Evolutionary conservation across 306 rosid genomes (phyloP).

Genomic region (Rubus idaeus): DNA sequence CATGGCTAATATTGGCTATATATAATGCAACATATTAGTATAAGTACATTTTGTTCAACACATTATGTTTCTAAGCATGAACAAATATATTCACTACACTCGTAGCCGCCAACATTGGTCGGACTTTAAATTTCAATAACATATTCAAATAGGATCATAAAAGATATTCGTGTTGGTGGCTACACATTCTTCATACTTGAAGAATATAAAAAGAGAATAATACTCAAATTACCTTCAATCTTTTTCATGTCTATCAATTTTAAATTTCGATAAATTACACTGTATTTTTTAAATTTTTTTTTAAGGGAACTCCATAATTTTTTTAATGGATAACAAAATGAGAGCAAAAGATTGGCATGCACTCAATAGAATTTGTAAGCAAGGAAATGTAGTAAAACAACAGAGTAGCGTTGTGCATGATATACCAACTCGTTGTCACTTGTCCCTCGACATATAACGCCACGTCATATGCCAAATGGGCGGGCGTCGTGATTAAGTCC

Average conservation of each 20-base stretch:
- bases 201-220: too few relatives aligned
- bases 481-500: neutral
- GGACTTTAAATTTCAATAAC: too few relatives aligned
- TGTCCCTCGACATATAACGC: neutral
- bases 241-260: neutral
- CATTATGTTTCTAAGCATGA: neutral
- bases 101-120: too few relatives aligned
- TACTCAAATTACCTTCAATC: too few relatives aligned
- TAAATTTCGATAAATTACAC: neutral
- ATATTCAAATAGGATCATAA: too few relatives aligned
- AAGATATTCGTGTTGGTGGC: too few relatives aligned
- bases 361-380: too few relatives aligned
- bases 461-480: neutral
- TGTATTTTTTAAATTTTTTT: too few relatives aligned
- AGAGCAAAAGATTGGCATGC: neutral
- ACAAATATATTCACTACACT: neutral
- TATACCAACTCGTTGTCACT: neutral
- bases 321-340: neutral
- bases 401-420: neutral
- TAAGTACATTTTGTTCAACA: neutral
- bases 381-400: neutral
- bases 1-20: too few relatives aligned
- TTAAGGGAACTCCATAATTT: neutral
- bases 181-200: too few relatives aligned
- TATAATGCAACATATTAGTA: neutral